phyloP scores from a whole-genome alignment of 2,329 filamentous ascomycete genomes.

The Aspergillus neoniger region DNA sequence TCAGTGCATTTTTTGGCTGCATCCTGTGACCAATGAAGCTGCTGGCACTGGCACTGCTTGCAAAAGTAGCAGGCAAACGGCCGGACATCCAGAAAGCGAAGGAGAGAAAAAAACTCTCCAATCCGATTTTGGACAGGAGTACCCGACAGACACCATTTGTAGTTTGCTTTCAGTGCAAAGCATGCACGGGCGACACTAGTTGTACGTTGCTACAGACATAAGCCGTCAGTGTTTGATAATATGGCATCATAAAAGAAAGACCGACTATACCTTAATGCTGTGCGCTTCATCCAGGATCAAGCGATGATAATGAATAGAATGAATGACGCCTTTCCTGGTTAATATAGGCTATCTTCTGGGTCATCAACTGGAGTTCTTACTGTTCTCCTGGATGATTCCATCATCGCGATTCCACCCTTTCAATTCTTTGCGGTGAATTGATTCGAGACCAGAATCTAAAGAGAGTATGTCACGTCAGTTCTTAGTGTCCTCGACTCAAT shows the following conservation, averaged over 20 bases:
- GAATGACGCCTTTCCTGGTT: constrained; percentile 64
- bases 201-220: constrained; percentile 56
- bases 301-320: constrained; percentile 83
- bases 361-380: constrained; percentile 31
- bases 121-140: constrained; percentile 97
- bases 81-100: constrained; percentile 84
- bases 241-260: not conserved
- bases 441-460: constrained; percentile 69
- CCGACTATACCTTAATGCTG: constrained; percentile 72
- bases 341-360: not conserved
- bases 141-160: constrained; percentile 94
- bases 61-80: constrained; percentile 95
- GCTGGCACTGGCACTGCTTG: constrained; percentile 78
- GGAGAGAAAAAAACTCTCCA: constrained; percentile 91
- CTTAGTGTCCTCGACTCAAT: not conserved
- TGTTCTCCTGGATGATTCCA: constrained; percentile 76
- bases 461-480: constrained; percentile 14
- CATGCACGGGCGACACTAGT: constrained; percentile 94
- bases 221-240: not conserved
- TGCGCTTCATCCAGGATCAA: constrained; percentile 94
- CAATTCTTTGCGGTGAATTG: constrained; percentile 86
- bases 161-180: constrained; percentile 82
- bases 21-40: constrained; percentile 80
- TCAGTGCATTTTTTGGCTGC: constrained; percentile 68
- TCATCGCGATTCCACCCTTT: constrained; percentile 84